Evolutionary conservation across 2,329 filamentous ascomycete genomes (phyloP), one percentile per base, ranked within the genome.

Genomic region (Moelleriella libera): DNA sequence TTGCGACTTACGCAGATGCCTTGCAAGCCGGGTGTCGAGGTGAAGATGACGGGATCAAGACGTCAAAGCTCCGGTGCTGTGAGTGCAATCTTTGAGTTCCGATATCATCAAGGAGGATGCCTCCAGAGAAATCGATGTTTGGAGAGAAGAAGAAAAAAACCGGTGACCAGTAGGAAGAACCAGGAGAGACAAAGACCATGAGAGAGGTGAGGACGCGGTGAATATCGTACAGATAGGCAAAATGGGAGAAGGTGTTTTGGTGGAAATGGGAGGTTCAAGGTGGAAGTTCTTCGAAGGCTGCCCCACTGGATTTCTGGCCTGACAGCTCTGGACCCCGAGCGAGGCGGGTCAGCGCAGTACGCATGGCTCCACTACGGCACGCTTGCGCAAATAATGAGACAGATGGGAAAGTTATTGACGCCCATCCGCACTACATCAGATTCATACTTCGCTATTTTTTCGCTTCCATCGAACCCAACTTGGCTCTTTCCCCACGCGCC

Each of bases 91-190:
- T 21, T 21, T 21, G 14, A 41, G 5, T n/a, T 11, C 11, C 14
- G 11, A 39, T 39, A 8, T 39, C 12, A 39, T 8, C 34, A 9
- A 41, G 40, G 14, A 41, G 40, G 60, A 57, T 59, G 54, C 58
- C 21, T 56, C 56, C 57, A 52, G 53, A 60, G 57, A 60, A 50
- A 50, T 32, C 21, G 2, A 21, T 21, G 21, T 21, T 21, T 21
- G 44, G 40, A 42, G 31, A 6, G 14, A 44, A 6, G 41, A 34
- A 34, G 34, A 50, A 58, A 57, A 60, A 57, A 54, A 66, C 64
- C 63, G 57, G 62, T 60, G 57, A 66, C 65, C 65, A 65, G 60
- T 57, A 60, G 60, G 57, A 53, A 62, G 52, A 62, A 66, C 66
- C 64, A 68, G 62, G 51, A 62, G 62, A 60, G 58, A 57, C 59